These are phyloP conservation scores for Hypoxylon sp. DNA, from an alignment of 2,329 filamentous ascomycete genomes.

Conservation along the genomic window DNA sequence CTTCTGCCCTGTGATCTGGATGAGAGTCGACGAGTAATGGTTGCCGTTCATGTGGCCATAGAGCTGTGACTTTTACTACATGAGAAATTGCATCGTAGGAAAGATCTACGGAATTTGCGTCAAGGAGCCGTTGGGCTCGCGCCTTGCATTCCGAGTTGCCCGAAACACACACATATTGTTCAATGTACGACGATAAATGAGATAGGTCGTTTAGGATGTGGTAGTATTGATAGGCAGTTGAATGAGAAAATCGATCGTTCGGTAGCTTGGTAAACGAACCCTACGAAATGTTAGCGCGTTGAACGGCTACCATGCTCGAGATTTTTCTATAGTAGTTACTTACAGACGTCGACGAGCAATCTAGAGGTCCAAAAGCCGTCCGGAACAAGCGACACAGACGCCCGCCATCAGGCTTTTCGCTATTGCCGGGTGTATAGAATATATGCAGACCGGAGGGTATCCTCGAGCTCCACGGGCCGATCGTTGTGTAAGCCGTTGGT, in stretches of 20 bases:
- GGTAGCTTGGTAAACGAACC: slow-evolving; percentile 74
- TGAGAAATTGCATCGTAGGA: slow-evolving; percentile 78
- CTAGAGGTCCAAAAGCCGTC: slow-evolving; percentile 54
- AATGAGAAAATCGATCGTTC: slow-evolving; percentile 70
- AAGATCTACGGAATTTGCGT: slow-evolving; percentile 75
- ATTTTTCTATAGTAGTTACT: slow-evolving; percentile 29
- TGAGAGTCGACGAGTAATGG: slow-evolving; percentile 59
- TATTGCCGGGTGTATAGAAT: slow-evolving; percentile 75
- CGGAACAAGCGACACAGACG: slow-evolving; percentile 54
- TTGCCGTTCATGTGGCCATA: slow-evolving; percentile 69
- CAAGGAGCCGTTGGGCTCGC: slow-evolving; percentile 47
- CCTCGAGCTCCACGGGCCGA: slow-evolving; percentile 81
- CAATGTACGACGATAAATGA: slow-evolving; percentile 67
- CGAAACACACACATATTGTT: slow-evolving; percentile 56
- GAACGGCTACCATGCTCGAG: slow-evolving; percentile 60
- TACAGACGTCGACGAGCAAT: slow-evolving; percentile 56
- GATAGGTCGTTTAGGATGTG: slow-evolving; percentile 71
- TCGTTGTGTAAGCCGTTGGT: slow-evolving; percentile 67
- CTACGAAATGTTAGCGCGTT: slow-evolving; percentile 69
- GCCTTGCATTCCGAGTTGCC: slow-evolving; percentile 47
- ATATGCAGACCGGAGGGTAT: slow-evolving; percentile 86
- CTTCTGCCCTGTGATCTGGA: slow-evolving; percentile 75
- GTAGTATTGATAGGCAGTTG: slow-evolving; percentile 79
- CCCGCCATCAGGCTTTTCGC: slow-evolving; percentile 50
- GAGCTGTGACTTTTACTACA: slow-evolving; percentile 73